Base-by-base conservation (phyloP, 108 stramenopile genomes). In the Skeletonema marinoi region DNA sequence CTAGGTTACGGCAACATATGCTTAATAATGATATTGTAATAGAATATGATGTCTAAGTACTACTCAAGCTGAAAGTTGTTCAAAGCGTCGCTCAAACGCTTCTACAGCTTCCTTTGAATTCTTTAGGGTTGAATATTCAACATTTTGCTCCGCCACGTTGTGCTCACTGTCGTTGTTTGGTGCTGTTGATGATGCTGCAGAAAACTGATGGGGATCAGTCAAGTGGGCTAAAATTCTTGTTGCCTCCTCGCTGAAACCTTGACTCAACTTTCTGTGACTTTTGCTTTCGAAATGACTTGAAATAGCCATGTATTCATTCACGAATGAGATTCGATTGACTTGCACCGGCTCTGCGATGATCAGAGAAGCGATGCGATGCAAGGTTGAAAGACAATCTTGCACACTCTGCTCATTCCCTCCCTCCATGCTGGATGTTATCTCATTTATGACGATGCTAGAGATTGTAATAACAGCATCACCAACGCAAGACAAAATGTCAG, bases 401-500 rank as follows among this genome's bases (percentile, higher is more conserved):
- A 29, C 58, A 72, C 71, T 61, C 19, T 72, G 38, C 44, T 65
- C 62, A 69, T 68, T 60, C 41, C 42, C 71, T 35, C 71, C 21
- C n/a, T 42, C 19, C 7, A 68, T 31, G 38, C 62, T 74, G 8
- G 46, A 29, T 7, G 21, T 54, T 25, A 82, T 56, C 54, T 75
- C 75, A 12, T 51, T 46, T 21, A 70, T 65, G 35, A 76, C 66
- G 25, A 82, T 50, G 14, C 62, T 51, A 6, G 36, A 38, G 14
- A 76, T 82, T 32, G 41, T 76, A 44, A 48, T 56, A 4, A 41
- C 44, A 3, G 75, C 75, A 30, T 75, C 58, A 60, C 65, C 25
- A 13, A 82, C 38, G 60, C 81, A 76, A 41, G 30, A n/a, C 38
- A 82, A 33, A 16, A 76, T 60, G 51, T 76, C 75, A 21, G 19